phyloP scores from a whole-genome alignment of 768 basidiomycete genomes.

The Trametes meyenii region DNA sequence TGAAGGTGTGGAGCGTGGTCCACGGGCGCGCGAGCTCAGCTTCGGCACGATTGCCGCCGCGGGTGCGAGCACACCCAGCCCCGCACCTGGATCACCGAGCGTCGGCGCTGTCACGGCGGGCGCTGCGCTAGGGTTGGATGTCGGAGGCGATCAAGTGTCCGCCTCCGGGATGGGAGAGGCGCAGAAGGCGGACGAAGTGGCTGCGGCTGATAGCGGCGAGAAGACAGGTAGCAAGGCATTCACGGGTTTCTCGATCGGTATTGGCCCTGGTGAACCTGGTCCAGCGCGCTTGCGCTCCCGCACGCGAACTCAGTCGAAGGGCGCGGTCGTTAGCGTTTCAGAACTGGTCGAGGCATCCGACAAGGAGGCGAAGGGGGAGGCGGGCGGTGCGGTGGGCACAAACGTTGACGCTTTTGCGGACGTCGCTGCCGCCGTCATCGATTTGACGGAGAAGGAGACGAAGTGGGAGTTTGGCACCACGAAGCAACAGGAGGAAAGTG shows the following conservation, averaged over 20 bases:
- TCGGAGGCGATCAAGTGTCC: not conserved
- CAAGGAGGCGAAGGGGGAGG: conserved; percentile 3
- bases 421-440: conserved; percentile 33
- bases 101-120: conserved; percentile 4
- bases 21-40: conserved; percentile 41
- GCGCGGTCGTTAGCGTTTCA: conserved; percentile 19
- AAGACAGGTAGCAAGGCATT: conserved; percentile 35
- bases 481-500: conserved; percentile 14
- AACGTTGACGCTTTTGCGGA: conserved; percentile 4
- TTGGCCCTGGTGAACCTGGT: conserved; percentile 41
- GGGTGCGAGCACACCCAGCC: conserved; percentile 27
- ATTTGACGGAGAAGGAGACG: conserved; percentile 36
- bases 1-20: conserved; percentile 15
- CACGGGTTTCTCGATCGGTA: conserved; percentile 48
- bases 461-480: conserved; percentile 67
- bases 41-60: conserved; percentile 52
- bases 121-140: conserved; percentile 17
- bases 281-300: conserved; percentile 35
- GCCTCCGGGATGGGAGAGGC: not conserved
- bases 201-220: conserved; percentile 8
- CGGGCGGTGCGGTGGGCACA: conserved; percentile 6
- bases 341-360: not conserved
- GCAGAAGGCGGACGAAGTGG: conserved; percentile 1
- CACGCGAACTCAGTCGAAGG: conserved; percentile 32
- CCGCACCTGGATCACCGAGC: conserved; percentile 8